These are phyloP conservation scores for Phytophthora capsici DNA, from an alignment of 352 stramenopile species.

Conservation along the genomic window DNA sequence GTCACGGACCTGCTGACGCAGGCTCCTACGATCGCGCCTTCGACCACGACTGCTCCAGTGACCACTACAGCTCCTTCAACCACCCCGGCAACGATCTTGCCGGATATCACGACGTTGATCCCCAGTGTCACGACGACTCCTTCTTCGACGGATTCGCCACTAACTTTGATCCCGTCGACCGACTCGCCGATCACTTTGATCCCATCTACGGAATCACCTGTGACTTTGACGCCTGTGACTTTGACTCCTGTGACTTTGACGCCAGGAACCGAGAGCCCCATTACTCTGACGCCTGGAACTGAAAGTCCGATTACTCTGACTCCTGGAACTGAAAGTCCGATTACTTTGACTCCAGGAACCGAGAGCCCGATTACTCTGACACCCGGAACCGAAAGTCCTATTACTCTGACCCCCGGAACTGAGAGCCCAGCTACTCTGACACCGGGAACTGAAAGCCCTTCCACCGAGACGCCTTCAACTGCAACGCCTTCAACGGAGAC, in stretches of 20 bases:
- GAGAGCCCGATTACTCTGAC: slow-evolving; percentile 5
- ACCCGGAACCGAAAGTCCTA: not conserved
- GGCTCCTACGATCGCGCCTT: slow-evolving; percentile 6
- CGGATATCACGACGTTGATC: slow-evolving; percentile 19
- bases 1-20: slow-evolving; percentile 13
- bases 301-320: slow-evolving; percentile 4
- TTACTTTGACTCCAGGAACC: not conserved
- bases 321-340: not conserved
- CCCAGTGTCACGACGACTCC: slow-evolving; percentile 8
- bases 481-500: slow-evolving; percentile 10
- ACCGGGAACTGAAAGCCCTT: slow-evolving; percentile 2
- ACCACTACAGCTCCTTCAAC: slow-evolving; percentile 17
- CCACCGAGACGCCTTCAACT: slow-evolving; percentile 5
- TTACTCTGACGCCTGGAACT: not conserved
- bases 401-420: slow-evolving; percentile 5
- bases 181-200: slow-evolving; percentile 13
- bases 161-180: slow-evolving; percentile 24
- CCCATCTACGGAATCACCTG: slow-evolving; percentile 8
- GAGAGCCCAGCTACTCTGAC: slow-evolving; percentile 12
- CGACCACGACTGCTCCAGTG: slow-evolving; percentile 18
- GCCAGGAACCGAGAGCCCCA: slow-evolving; percentile 2
- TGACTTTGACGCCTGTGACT: slow-evolving; percentile 9
- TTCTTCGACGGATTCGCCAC: slow-evolving; percentile 17
- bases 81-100: slow-evolving; percentile 23
- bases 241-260: slow-evolving; percentile 10